Evolutionary conservation across 495 filamentous ascomycete species (phyloP), one percentile per base, ranked within the genome.

Genomic region (Penicillium bovifimosum): DNA sequence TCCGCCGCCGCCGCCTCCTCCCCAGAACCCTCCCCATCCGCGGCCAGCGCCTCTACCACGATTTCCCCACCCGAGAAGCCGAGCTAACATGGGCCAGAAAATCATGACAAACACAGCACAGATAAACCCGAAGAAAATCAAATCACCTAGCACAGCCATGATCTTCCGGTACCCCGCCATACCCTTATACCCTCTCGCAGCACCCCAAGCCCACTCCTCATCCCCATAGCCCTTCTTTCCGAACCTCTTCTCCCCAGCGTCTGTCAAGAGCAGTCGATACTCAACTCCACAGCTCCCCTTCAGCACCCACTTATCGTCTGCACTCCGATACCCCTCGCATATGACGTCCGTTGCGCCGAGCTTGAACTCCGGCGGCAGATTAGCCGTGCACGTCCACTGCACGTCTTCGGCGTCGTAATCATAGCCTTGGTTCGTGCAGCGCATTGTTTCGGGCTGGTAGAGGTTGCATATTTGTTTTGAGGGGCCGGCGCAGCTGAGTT

Each of bases 231-330:
- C 40, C 9, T 42, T 50, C 54, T 46, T 63, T 0, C 86, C 85
- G 58, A 84, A 91, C 61, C 75, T 82, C 59, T 81, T 63, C 72
- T 92, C 84, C 3, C 93, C 92, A n/a, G 76, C 65, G 14, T 89
- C 87, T 4, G 91, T 98, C 31, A 98, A 70, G 1, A 86, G 59
- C 7, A 98, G 64, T 4, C 88, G 76, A 66, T 97, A 98, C 66
- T 98, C 91, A 9, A 96, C 92, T 2, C 90, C 93, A 69, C 93
- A 98, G 61, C 82, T 89, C 4, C 93, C 92, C 54, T 88, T 88
- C 14, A 98, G 72, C 5, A 97, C 79, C 70, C 90, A 93, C 0
- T 79, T 78, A 63, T 98, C 93, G 16, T 90, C 80, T 0, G 86
- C 69, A 9, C 65, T 70, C 14, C 79, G 74, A 68, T 96, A 97